Base-by-base conservation (phyloP, 129 eudicot species). In the Flaveria brownii region DNA sequence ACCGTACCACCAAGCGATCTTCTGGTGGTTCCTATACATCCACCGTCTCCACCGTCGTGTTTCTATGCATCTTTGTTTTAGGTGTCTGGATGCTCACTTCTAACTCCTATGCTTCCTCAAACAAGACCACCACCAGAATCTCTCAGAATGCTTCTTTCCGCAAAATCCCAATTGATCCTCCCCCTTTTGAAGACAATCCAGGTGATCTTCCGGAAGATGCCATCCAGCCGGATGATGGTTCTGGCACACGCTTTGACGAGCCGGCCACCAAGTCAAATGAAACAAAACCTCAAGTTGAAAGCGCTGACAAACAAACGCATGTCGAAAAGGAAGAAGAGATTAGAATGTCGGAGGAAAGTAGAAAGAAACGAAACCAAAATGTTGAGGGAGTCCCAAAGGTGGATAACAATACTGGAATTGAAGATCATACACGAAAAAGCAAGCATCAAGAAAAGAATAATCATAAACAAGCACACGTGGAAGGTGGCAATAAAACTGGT, bases 81-180 rank as follows among this genome's bases (percentile, higher is more conserved):
- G 93, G 89, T 56, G 74, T 83, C 23, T 92, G 92, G 87, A 85
- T 92, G 86, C 82, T 92, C 14, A 78, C 86, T 71, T 83, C 96
- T 17, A 76, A 72, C 73, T 73, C 84, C 39, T 55, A 79, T 39
- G 77, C 82, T 39, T 75, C 90, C 20, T 78, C 85, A 6, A 71
- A 78, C 80, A 81, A 86, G 68, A 70, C 83, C 70, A 67, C 68
- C 59, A 60, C 50, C 78, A 39, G 73, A 77, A 20, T 64, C 52
- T 46, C 84, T 8, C 54, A 59, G 1, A n/a, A 57, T 18, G 3
- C 70, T 20, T 75, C 73, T 36, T 47, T 76, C 25, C 77, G 77
- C 43, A 79, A 65, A 61, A 56, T 72, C 60, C 75, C 77, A 12
- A 42, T 36, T 18, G 72, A 49, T 2, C n/a, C 71, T 63, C 80